phyloP scores from a whole-genome alignment of 139 green algal species.

The Pycnococcus provasolii region DNA sequence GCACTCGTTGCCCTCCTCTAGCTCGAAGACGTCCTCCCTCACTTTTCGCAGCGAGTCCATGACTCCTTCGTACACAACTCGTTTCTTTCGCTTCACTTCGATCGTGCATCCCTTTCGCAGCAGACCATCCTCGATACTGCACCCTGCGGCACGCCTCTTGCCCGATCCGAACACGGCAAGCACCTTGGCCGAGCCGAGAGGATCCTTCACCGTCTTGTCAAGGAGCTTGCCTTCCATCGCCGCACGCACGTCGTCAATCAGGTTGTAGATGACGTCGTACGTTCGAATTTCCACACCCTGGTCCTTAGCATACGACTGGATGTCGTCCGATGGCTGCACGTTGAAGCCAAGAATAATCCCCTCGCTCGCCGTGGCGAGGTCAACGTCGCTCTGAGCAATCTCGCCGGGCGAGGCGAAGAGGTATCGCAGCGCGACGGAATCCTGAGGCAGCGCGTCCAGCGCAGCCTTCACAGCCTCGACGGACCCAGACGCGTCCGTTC shows the following conservation, averaged over 20 bases:
- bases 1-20: slow-evolving; percentile 44
- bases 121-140: slow-evolving; percentile 57
- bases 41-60: slow-evolving; percentile 65
- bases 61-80: slow-evolving; percentile 57
- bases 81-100: slow-evolving; percentile 35
- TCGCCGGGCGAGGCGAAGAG: slow-evolving; percentile 72
- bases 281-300: slow-evolving; percentile 45
- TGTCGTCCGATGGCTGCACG: slow-evolving; percentile 6
- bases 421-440: slow-evolving; percentile 76
- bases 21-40: slow-evolving; percentile 87
- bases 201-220: slow-evolving; percentile 58
- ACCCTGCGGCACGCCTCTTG: slow-evolving; percentile 66
- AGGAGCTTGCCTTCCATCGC: slow-evolving; percentile 90
- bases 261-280: slow-evolving; percentile 90
- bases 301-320: slow-evolving; percentile 18
- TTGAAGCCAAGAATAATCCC: slow-evolving; percentile 49
- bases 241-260: slow-evolving; percentile 87
- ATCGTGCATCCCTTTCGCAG: slow-evolving; percentile 41
- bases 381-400: slow-evolving; percentile 72
- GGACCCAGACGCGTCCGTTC: slow-evolving; percentile 73
- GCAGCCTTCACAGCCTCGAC: slow-evolving; percentile 82
- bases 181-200: slow-evolving; percentile 54
- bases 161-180: slow-evolving; percentile 77
- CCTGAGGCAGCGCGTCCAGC: slow-evolving; percentile 70
- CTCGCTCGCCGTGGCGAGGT: slow-evolving; percentile 69